phyloP scores from a whole-genome alignment of 129 eudicot species.

The Saposhnikovia divaricata region DNA sequence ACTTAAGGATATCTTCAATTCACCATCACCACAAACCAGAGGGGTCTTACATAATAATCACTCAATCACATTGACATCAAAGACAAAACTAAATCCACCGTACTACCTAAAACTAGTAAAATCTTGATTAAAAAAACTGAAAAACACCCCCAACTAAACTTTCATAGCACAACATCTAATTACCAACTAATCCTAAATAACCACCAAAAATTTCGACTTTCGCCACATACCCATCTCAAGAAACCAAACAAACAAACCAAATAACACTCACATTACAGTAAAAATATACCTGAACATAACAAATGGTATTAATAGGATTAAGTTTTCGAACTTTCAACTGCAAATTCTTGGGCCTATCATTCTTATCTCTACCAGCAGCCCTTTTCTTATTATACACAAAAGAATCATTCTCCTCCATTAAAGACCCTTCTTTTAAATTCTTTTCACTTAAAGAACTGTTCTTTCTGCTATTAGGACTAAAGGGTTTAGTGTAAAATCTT shows the following conservation, averaged over 20 bases:
- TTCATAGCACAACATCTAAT: neutral
- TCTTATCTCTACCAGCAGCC: slow-evolving; percentile 75
- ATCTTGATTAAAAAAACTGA: neutral
- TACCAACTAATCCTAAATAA: neutral
- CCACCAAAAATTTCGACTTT: neutral
- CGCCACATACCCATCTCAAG: neutral
- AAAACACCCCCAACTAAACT: neutral
- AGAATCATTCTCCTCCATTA: slow-evolving; percentile 30
- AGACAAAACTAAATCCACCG: neutral
- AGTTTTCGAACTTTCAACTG: slow-evolving; percentile 45
- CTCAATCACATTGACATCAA: too few relatives aligned
- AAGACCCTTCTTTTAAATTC: slow-evolving; percentile 5
- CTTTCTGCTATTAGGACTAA: slow-evolving; percentile 17
- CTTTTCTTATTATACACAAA: slow-evolving; percentile 62
- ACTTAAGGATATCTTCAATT: neutral
- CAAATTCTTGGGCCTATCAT: slow-evolving; percentile 46
- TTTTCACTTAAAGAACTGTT: slow-evolving; percentile 24
- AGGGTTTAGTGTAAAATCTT: slow-evolving; percentile 18
- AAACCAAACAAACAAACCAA: neutral
- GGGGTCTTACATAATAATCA: too few relatives aligned
- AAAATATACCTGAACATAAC: slow-evolving; percentile 31
- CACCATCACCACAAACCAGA: neutral
- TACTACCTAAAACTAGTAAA: neutral
- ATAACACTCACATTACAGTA: neutral
- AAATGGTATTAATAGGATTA: slow-evolving; percentile 64